A percentile compares a stretch with the other conserved stretches of the same genome.
Conservation (phyloP, 2,329 filamentous ascomycete species). For the Talaromyces piceae region DNA sequence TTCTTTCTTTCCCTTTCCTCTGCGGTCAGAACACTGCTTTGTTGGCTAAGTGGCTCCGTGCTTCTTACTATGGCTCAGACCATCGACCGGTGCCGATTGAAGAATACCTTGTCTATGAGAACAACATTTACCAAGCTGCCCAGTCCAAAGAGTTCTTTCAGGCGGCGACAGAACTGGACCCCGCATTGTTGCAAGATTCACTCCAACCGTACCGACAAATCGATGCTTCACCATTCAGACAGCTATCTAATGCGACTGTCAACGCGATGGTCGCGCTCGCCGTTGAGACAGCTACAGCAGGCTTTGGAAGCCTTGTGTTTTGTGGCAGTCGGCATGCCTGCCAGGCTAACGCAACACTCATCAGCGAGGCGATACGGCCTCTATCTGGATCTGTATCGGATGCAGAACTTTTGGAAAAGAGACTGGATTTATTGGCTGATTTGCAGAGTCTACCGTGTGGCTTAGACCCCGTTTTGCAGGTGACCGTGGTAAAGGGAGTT, state of each 20-base stretch:
- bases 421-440: conserved; percentile 59
- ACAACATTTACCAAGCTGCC: conserved; percentile 57
- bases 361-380: conserved; percentile 58
- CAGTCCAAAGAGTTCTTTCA: conserved; percentile 53
- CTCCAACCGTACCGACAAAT: conserved; percentile 41
- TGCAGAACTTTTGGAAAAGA: conserved; percentile 45
- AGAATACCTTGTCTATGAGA: conserved; percentile 66
- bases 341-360: conserved; percentile 60
- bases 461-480: conserved; percentile 57
- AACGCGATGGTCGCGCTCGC: conserved; percentile 66
- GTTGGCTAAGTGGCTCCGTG: conserved; percentile 62
- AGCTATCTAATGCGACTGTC: conserved; percentile 56
- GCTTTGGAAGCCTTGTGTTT: conserved; percentile 67
- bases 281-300: conserved; percentile 59
- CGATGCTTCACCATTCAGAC: conserved; percentile 49
- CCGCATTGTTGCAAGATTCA: conserved; percentile 21
- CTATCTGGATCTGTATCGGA: conserved; percentile 43
- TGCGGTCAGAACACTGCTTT: conserved; percentile 66
- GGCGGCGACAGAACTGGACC: conserved; percentile 46
- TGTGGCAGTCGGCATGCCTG: conserved; percentile 61
- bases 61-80: conserved; percentile 63
- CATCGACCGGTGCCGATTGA: conserved; percentile 70
- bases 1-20: neutral
- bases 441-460: conserved; percentile 59
- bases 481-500: conserved; percentile 59